Evolutionary conservation across 176 grass and related monocot genomes (phyloP).

Genomic region (Saccharum officinarum): DNA sequence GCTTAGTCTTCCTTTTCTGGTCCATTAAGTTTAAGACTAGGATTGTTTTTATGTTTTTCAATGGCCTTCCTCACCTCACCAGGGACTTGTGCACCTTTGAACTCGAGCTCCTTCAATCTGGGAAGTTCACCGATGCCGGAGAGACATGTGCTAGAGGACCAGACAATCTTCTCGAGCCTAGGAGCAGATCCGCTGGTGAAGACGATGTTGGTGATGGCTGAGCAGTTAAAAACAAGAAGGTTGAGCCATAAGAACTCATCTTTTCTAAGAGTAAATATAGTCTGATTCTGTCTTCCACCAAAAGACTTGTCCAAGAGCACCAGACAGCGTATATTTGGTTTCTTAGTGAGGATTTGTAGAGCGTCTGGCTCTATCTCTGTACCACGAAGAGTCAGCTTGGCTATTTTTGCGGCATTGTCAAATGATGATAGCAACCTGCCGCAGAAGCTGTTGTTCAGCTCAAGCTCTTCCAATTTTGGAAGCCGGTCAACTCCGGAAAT

Average conservation of each 20-base stretch:
- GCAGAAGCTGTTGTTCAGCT: background rate
- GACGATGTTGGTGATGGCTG: background rate
- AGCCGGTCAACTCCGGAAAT: background rate
- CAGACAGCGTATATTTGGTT: background rate
- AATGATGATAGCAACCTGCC: background rate
- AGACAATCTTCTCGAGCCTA: conserved; percentile 13
- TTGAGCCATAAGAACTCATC: background rate
- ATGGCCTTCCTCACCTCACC: background rate
- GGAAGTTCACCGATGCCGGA: background rate
- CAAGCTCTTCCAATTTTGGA: background rate
- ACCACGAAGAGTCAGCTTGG: conserved; percentile 10
- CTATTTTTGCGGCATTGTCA: background rate
- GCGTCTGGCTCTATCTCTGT: background rate
- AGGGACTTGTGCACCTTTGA: background rate
- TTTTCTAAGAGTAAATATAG: background rate
- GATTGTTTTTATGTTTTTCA: too few species aligned
- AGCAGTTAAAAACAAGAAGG: background rate
- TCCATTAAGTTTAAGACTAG: too few species aligned
- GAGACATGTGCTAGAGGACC: background rate
- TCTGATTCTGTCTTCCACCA: background rate
- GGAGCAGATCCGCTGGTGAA: background rate
- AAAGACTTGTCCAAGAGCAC: background rate
- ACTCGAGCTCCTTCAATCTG: conserved; percentile 13
- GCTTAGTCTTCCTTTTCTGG: too few species aligned
- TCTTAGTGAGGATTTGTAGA: background rate